Evolutionary conservation across 1,284 basidiomycete species (phyloP), one percentile per base, ranked within the genome.

Genomic region (Naganishia sp.): DNA sequence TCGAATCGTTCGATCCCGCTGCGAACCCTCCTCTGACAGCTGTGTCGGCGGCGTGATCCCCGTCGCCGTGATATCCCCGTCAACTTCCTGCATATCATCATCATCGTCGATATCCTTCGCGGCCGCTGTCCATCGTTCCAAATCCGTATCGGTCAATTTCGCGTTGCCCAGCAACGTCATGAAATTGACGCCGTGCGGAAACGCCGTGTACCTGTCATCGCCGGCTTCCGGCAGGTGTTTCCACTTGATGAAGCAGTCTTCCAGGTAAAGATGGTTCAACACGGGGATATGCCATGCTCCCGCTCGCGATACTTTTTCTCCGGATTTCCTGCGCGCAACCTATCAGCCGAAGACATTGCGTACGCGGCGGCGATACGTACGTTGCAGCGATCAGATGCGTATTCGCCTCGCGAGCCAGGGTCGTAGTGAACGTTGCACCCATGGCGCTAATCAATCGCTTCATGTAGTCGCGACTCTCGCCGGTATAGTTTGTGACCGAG

Each of bases 191-290:
- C 86, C 86, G 0, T 82, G 81, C 0, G 88, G 85, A 69, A 88
- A 90, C 39, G 81, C 72, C 61, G 87, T 84, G 76, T 90, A 92
- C 66, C 86, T 86, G 55, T 86, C 85, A 18, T 82, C 76, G n/a
- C 23, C 51, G 18, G 56, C 65, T 35, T 54, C 64, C 41, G 53
- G 57, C 11, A 61, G 23, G 17, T 58, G 50, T 23, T 83, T 82
- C 92, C 92, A 94, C 56, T 86, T 83, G 21, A 86, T 77, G 72
- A 92, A 90, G 75, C 90, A 94, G 69, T 92, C 90, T 75, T 94
- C 92, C 6, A 95, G 82, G 90, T 92, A 95, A 0, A 85, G 83
- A 72, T 95, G 93, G 71, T 93, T 94, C 15, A 94, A 88, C 66
- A 94, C 82, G 0, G 90, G 88, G 67, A 94, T 89, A 0, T 84